Percentiles rank a stretch among this genome's conserved stretches.
These are phyloP conservation scores for Hypoxylon sp. DNA, from an alignment of 2,329 filamentous ascomycete species.

Conservation along the genomic window DNA sequence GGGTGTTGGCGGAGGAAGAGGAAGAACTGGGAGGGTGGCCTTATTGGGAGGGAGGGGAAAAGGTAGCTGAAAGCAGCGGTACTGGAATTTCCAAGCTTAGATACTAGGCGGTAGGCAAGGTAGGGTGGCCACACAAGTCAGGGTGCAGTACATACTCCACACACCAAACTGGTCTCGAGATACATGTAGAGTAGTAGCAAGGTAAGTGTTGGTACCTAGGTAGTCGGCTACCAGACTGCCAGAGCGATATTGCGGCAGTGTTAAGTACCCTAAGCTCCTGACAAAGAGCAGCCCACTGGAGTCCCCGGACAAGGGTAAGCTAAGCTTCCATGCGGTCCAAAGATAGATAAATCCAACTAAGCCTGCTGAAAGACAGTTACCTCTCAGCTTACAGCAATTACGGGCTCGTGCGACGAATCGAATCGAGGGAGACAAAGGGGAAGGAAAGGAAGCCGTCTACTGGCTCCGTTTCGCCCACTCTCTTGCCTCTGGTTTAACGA, in stretches of 20 bases:
- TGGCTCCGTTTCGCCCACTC: conserved; percentile 30
- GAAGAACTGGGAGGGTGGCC: conserved; percentile 37
- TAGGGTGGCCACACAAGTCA: conserved; percentile 35
- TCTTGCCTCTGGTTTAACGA: conserved; percentile 32
- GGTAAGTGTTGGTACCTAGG: not conserved
- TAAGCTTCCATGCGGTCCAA: conserved; percentile 35
- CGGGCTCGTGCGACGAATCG: conserved; percentile 29
- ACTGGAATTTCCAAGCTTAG: conserved; percentile 41
- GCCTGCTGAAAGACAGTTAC: conserved; percentile 28
- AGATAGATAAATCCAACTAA: conserved; percentile 27
- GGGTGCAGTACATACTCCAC: conserved; percentile 31
- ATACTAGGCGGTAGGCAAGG: conserved; percentile 30
- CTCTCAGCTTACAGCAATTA: conserved; percentile 3
- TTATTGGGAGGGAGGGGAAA: conserved; percentile 39
- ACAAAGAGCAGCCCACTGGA: conserved; percentile 30
- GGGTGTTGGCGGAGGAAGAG: conserved; percentile 44
- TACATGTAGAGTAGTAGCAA: conserved; percentile 9
- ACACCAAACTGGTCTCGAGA: conserved; percentile 14
- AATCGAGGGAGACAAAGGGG: conserved; percentile 43
- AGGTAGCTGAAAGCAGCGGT: conserved; percentile 44
- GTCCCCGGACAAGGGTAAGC: conserved; percentile 36
- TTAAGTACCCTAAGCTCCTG: conserved; percentile 19
- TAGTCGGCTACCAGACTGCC: not conserved
- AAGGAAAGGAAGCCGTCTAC: conserved; percentile 33
- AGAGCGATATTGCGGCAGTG: conserved; percentile 26